These are phyloP conservation scores for Candida morakotiae DNA, from an alignment of 805 yeast species.

Conservation along the genomic window DNA sequence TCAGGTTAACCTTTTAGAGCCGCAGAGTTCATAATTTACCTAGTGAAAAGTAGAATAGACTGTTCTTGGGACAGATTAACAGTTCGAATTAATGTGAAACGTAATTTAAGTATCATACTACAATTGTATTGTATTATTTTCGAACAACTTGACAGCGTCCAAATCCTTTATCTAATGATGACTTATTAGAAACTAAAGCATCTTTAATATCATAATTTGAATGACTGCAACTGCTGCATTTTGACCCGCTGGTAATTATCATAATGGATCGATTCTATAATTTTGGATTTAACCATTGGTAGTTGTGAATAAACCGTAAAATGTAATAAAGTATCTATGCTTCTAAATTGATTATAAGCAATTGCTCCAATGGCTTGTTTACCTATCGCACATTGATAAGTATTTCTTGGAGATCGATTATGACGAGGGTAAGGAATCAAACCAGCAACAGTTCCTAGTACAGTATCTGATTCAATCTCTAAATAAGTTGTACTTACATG, in stretches of 20 bases:
- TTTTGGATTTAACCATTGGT: constrained; percentile 97
- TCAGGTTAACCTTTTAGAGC: too few relatives aligned
- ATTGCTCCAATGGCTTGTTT: constrained; percentile 99
- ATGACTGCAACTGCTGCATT: constrained; percentile 98
- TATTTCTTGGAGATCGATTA: constrained; percentile 88
- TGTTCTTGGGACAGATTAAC: too few relatives aligned
- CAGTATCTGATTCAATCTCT: constrained; percentile 94
- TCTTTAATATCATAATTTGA: constrained; percentile 99
- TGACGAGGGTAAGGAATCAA: constrained; percentile 90
- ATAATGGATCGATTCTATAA: constrained; percentile 91
- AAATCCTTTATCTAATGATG: constrained; percentile 93
- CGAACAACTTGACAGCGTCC: constrained; percentile 96
- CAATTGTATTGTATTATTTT: constrained; percentile 82
- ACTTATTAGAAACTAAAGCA: constrained; percentile 90
- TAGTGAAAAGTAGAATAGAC: too few relatives aligned
- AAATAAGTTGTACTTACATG: constrained; percentile 66
- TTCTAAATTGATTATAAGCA: constrained; percentile 91
- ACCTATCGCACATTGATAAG: constrained; percentile 96
- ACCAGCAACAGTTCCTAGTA: constrained; percentile 90
- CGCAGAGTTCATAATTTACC: too few relatives aligned
- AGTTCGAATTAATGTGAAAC: too few relatives aligned
- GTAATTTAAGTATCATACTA: too few relatives aligned
- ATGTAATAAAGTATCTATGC: constrained; percentile 91
- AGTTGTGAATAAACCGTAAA: constrained; percentile 99
- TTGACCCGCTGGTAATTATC: constrained; percentile 98